phyloP scores from a whole-genome alignment of 108 stramenopile genomes.

The Cyclotella atomus region DNA sequence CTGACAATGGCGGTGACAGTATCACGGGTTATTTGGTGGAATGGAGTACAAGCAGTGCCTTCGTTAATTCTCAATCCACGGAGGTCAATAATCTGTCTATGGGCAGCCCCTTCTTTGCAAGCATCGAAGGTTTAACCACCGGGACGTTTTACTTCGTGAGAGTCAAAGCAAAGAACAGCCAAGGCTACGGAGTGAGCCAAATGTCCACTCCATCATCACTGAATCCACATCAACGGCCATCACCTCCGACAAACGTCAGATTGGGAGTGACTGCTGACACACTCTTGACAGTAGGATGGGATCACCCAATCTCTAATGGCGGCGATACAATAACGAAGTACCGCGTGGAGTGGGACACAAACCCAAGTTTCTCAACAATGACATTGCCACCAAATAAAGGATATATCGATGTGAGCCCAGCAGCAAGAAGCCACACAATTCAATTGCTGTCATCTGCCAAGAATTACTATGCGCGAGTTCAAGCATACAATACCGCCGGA shows the following conservation, averaged over 20 bases:
- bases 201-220: constrained; percentile 65
- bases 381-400: constrained; percentile 68
- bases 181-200: constrained; percentile 76
- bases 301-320: constrained; percentile 61
- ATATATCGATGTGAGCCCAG: constrained; percentile 53
- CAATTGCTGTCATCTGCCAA: constrained; percentile 45
- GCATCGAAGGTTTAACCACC: constrained; percentile 60
- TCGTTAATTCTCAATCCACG: constrained; percentile 38
- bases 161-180: constrained; percentile 74
- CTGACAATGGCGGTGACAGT: constrained; percentile 81
- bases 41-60: constrained; percentile 62
- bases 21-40: constrained; percentile 79
- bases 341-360: constrained; percentile 84
- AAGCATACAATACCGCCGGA: constrained; percentile 72
- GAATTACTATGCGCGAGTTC: constrained; percentile 67
- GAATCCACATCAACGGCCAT: constrained; percentile 75
- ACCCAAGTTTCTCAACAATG: constrained; percentile 59
- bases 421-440: constrained; percentile 45
- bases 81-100: constrained; percentile 61
- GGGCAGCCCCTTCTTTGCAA: constrained; percentile 82
- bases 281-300: constrained; percentile 80
- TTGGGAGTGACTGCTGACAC: constrained; percentile 74
- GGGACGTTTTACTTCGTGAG: constrained; percentile 79
- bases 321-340: constrained; percentile 77
- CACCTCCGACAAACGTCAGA: constrained; percentile 66